These are phyloP conservation scores for Coemansia sp. DNA, from an alignment of 192 early-diverging fungal genomes.

Conservation along the genomic window DNA sequence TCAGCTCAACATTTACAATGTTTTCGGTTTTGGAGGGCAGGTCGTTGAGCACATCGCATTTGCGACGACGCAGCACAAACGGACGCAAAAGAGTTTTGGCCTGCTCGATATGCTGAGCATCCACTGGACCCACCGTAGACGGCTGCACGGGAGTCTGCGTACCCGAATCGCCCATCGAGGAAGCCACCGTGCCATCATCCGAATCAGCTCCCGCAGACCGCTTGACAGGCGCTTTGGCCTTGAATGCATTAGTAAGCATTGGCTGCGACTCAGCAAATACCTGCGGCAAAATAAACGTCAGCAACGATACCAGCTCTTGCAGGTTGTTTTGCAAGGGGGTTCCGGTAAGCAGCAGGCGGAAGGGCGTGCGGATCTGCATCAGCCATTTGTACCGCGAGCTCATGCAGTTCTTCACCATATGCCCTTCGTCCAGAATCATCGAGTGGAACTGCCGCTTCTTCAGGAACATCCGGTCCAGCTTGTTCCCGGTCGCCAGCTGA, in stretches of 20 bases:
- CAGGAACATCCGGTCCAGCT: constrained; percentile 72
- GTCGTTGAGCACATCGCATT: constrained; percentile 66
- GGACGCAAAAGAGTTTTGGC: constrained; percentile 83
- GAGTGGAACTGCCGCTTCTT: constrained; percentile 60
- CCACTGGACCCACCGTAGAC: constrained; percentile 23
- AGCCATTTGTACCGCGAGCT: constrained; percentile 76
- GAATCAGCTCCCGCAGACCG: constrained; percentile 20
- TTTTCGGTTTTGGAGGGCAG: constrained; percentile 62
- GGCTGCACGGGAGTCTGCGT: constrained; percentile 28
- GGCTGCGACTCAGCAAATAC: constrained; percentile 62
- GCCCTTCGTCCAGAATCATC: constrained; percentile 86
- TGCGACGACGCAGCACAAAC: constrained; percentile 83
- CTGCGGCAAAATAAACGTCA: constrained; percentile 84
- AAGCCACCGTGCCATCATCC: constrained; percentile 27
- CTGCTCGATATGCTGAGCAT: constrained; percentile 65
- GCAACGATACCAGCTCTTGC: constrained; percentile 77
- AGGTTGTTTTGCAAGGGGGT: constrained; percentile 88
- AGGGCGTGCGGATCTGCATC: constrained; percentile 60
- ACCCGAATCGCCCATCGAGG: constrained; percentile 29
- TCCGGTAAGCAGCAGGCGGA: constrained; percentile 75
- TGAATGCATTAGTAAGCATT: constrained; percentile 47
- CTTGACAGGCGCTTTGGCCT: constrained; percentile 23
- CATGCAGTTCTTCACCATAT: constrained; percentile 87
- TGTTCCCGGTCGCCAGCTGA: constrained; percentile 65
- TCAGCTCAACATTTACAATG: constrained; percentile 56